These are phyloP conservation scores for Raffaelea albimanens DNA, from an alignment of 2,329 filamentous ascomycete species.

Conservation along the genomic window DNA sequence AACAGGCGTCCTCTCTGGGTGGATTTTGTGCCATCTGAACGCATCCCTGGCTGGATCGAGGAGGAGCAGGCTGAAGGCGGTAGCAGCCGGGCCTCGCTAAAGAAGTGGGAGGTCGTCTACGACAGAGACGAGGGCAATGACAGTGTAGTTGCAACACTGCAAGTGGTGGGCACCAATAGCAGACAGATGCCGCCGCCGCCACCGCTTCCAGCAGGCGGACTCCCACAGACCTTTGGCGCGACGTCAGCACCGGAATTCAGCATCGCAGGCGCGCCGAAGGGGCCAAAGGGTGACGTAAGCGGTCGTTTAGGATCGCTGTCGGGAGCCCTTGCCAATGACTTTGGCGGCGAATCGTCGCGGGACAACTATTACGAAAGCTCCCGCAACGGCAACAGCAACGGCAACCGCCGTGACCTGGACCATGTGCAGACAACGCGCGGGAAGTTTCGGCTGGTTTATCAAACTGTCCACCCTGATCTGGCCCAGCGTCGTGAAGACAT, in stretches of 20 bases:
- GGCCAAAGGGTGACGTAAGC: constrained; percentile 15
- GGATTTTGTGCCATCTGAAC: constrained; percentile 77
- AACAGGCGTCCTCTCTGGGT: constrained; percentile 77
- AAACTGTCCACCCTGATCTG: constrained; percentile 54
- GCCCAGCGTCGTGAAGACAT: constrained; percentile 55
- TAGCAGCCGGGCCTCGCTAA: constrained; percentile 20
- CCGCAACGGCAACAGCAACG: not conserved
- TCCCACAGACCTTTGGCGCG: not conserved
- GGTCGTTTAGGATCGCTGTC: not conserved
- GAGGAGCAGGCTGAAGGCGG: constrained; percentile 44
- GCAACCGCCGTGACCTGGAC: not conserved
- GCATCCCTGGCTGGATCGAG: constrained; percentile 64
- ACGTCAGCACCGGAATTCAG: constrained; percentile 9
- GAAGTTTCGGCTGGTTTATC: constrained; percentile 32
- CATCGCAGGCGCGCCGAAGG: constrained; percentile 25
- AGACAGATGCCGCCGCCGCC: constrained; percentile 12
- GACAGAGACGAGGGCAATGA: constrained; percentile 38
- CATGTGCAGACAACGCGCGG: constrained; percentile 26
- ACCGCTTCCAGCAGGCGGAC: constrained; percentile 4
- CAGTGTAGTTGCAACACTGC: constrained; percentile 46
- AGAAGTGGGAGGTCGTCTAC: constrained; percentile 68
- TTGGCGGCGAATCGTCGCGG: not conserved
- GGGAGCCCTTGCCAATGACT: not conserved
- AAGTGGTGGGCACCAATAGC: constrained; percentile 28
- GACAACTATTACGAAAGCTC: not conserved